Percentiles rank a stretch among this genome's conserved stretches.
These are phyloP conservation scores for Dittrichia graveolens DNA, from an alignment of 129 eudicot species.

Conservation along the genomic window DNA sequence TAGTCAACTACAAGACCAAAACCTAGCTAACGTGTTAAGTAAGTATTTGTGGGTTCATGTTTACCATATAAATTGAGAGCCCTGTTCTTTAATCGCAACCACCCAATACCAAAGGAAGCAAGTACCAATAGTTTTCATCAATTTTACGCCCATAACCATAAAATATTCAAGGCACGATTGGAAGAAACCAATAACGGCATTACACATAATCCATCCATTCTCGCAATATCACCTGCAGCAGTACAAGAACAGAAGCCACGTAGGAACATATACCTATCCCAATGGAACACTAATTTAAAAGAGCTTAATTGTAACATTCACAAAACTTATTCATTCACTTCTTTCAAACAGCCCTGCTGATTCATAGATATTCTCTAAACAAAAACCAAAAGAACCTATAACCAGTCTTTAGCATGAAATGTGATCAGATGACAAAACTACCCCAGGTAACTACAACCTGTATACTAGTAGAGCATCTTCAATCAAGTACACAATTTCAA, in stretches of 20 bases:
- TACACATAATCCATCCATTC: slow-evolving; percentile 20
- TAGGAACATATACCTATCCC: slow-evolving; percentile 18
- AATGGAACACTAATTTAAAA: slow-evolving; percentile 12
- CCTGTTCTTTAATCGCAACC: slow-evolving; percentile 24
- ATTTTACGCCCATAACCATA: slow-evolving; percentile 14
- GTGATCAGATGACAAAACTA: slow-evolving; percentile 14
- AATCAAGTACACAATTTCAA: background rate
- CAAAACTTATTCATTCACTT: slow-evolving; percentile 25
- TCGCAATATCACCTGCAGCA: slow-evolving; percentile 37
- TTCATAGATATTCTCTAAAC: slow-evolving; percentile 14
- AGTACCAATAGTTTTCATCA: slow-evolving; percentile 1
- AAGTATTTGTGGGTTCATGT: slow-evolving; percentile 24
- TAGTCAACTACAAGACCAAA: slow-evolving; percentile 16
- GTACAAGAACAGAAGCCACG: slow-evolving; percentile 30
- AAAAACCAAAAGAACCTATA: slow-evolving; percentile 33
- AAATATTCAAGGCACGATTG: background rate
- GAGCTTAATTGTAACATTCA: slow-evolving; percentile 9
- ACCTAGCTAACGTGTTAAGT: slow-evolving; percentile 14
- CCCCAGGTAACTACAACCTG: slow-evolving; percentile 14
- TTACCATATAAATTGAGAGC: slow-evolving; percentile 31
- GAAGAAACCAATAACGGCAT: slow-evolving; percentile 18
- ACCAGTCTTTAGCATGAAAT: slow-evolving; percentile 32
- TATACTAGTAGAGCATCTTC: slow-evolving; percentile 21
- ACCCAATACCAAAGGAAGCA: slow-evolving; percentile 27
- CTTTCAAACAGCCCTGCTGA: slow-evolving; percentile 24